Conservation (phyloP, 345 rosid genomes). For the Sonneratia caseolaris region DNA sequence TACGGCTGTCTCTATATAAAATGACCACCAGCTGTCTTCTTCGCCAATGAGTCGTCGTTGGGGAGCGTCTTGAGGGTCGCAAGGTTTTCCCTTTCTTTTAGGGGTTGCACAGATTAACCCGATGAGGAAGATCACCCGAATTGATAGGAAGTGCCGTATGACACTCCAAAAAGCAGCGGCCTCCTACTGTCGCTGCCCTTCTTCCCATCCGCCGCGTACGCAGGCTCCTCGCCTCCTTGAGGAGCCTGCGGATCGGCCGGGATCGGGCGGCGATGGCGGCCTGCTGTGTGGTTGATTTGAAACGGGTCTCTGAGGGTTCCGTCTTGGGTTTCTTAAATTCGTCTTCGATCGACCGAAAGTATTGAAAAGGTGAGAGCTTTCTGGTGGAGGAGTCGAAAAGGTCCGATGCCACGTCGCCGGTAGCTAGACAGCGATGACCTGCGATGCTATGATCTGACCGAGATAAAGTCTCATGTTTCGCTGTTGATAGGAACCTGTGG, state of each 20-base stretch:
- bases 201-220: slow-evolving; percentile 15
- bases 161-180: slow-evolving; percentile 28
- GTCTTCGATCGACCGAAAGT: background rate
- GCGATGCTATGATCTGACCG: slow-evolving; percentile 52
- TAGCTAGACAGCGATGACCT: slow-evolving; percentile 39
- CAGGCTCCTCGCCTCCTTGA: background rate
- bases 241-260: slow-evolving; percentile 7
- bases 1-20: no score
- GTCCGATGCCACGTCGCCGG: slow-evolving; percentile 57
- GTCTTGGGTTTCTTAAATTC: background rate
- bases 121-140: slow-evolving; percentile 42
- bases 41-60: no score
- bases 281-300: slow-evolving; percentile 37
- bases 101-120: slow-evolving; percentile 6
- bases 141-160: slow-evolving; percentile 68
- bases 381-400: background rate
- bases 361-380: background rate
- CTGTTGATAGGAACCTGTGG: slow-evolving; percentile 61
- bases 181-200: background rate
- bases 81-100: no score
- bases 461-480: slow-evolving; percentile 31
- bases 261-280: slow-evolving; percentile 4
- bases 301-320: slow-evolving; percentile 52
- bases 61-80: no score
- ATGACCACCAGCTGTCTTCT: no score